A percentile compares a stretch with the other conserved stretches of the same genome.
These are phyloP conservation scores for Medicago truncatula DNA, from an alignment of 306 rosid species.

Conservation along the genomic window MtrunA17r5.0-ANR NC_053043.1:51613501-51614000, in stretches of 20 bases:
- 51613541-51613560: slow-evolving; percentile 52
- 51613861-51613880: slow-evolving; percentile 51
- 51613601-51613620: too few relatives aligned
- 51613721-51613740: slow-evolving; percentile 12
- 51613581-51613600: too few relatives aligned
- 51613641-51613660: too few relatives aligned
- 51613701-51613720: slow-evolving; percentile 16
- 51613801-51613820: slow-evolving; percentile 9
- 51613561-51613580: slow-evolving; percentile 51
- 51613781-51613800: slow-evolving; percentile 2
- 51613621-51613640: too few relatives aligned
- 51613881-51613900: slow-evolving; percentile 45
- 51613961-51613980: slow-evolving; percentile 61
- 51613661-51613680: slow-evolving; percentile 18
- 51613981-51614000: slow-evolving; percentile 2
- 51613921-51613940: slow-evolving; percentile 64
- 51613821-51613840: slow-evolving; percentile 23
- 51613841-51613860: slow-evolving; percentile 40
- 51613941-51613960: slow-evolving; percentile 74
- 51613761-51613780: not conserved
- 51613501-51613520: slow-evolving; percentile 70
- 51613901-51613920: slow-evolving; percentile 57
- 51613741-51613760: slow-evolving; percentile 12
- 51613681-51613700: slow-evolving; percentile 9
- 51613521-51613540: slow-evolving; percentile 62